phyloP scores from a whole-genome alignment of 768 basidiomycete genomes.

The Stropharia rugosoannulata region DNA sequence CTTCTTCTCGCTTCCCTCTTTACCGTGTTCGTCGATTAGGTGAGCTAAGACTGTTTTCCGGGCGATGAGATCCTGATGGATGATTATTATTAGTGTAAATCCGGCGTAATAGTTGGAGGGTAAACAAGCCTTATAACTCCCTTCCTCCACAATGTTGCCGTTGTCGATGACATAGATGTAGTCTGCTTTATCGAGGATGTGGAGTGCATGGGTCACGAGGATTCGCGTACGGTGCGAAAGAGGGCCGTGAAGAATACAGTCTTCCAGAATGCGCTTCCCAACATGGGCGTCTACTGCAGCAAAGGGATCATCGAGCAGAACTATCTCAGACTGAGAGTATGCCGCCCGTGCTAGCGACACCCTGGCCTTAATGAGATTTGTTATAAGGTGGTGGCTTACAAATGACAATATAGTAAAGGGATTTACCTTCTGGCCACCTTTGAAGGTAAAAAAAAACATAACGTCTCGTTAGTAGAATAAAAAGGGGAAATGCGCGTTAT shows the following conservation, averaged over 20 bases:
- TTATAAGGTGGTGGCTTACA: not conserved
- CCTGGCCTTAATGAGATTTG: conserved; percentile 46
- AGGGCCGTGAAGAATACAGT: conserved; percentile 57
- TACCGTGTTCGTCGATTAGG: conserved; percentile 58
- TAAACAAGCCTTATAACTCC: conserved; percentile 48
- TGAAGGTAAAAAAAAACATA: not conserved
- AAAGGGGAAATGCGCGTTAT: not conserved
- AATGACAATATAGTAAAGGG: not conserved
- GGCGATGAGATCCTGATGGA: conserved; percentile 41
- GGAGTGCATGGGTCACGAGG: conserved; percentile 60
- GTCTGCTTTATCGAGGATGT: conserved; percentile 58
- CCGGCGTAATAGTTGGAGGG: not conserved
- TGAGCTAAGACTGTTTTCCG: conserved; percentile 42
- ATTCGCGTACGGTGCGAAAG: conserved; percentile 54
- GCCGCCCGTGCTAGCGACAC: conserved; percentile 76
- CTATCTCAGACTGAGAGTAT: conserved; percentile 70
- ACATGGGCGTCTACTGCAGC: conserved; percentile 80
- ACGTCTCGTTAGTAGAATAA: not conserved
- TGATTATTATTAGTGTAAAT: not conserved
- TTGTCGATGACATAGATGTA: conserved; percentile 66
- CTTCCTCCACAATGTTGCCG: conserved; percentile 59
- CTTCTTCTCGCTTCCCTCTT: conserved; percentile 35
- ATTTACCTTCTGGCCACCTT: conserved; percentile 38
- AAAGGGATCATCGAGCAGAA: conserved; percentile 81
- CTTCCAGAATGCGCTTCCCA: conserved; percentile 60